These are phyloP conservation scores for Ceriops zippeliana DNA, from an alignment of 345 rosid genomes.

Conservation along the genomic window DNA sequence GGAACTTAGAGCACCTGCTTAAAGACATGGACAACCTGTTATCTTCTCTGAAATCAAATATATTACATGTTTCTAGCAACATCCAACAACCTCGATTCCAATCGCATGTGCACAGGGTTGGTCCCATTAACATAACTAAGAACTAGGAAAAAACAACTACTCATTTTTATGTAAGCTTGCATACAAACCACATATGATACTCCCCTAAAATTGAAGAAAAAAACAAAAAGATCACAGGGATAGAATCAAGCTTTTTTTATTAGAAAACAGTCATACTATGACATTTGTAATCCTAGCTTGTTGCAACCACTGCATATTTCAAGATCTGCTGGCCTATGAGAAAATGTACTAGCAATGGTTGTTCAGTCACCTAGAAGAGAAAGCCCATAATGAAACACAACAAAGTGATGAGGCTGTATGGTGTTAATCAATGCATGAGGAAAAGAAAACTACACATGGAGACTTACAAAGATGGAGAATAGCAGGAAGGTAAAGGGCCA, in stretches of 20 bases:
- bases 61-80: neutral
- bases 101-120: neutral
- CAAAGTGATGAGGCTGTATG: neutral
- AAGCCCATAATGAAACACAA: neutral
- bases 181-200: neutral
- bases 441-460: conserved; percentile 7
- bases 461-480: conserved; percentile 89
- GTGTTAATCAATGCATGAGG: conserved; percentile 7
- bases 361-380: neutral
- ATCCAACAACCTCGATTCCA: neutral
- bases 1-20: no score
- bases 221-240: neutral
- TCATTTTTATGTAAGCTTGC: neutral
- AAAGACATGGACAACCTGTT: neutral
- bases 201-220: neutral
- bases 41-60: conserved; percentile 4
- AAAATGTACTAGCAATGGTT: neutral
- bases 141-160: neutral
- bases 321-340: neutral
- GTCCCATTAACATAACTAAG: neutral
- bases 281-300: neutral
- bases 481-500: conserved; percentile 91
- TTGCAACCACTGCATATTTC: neutral
- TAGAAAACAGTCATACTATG: neutral
- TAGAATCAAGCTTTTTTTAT: neutral